phyloP scores from a whole-genome alignment of 2,329 filamentous ascomycete species.

The Alternaria solani region DNA sequence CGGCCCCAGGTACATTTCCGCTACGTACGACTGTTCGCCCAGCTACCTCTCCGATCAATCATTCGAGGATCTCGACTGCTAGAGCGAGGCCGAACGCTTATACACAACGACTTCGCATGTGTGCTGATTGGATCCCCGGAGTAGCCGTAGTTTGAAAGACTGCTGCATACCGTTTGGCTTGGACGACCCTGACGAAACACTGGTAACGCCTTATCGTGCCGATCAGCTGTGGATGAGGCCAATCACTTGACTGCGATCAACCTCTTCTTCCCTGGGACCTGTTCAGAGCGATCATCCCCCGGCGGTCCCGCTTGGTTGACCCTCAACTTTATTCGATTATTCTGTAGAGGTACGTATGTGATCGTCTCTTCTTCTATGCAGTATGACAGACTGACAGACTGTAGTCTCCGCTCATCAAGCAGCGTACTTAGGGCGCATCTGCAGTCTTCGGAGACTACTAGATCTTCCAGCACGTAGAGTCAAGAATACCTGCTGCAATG shows the following conservation, averaged over 20 bases:
- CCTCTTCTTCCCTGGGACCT: not conserved
- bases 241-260: conserved; percentile 4
- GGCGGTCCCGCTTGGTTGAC: not conserved
- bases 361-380: not conserved
- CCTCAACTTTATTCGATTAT: not conserved
- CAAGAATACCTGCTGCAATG: not conserved
- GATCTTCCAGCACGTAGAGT: not conserved
- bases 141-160: conserved; percentile 10
- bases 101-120: conserved; percentile 1
- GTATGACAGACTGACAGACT: not conserved
- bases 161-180: not conserved
- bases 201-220: not conserved
- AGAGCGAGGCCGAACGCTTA: conserved; percentile 3
- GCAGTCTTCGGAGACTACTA: not conserved
- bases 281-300: not conserved
- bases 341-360: not conserved
- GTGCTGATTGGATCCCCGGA: not conserved
- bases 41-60: conserved; percentile 4
- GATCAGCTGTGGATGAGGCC: conserved; percentile 2
- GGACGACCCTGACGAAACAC: not conserved
- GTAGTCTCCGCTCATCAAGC: not conserved
- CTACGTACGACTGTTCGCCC: not conserved
- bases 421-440: not conserved
- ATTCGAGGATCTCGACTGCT: not conserved
- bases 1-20: conserved; percentile 15